Base-by-base conservation (phyloP, 305 asterid genomes). In the Caryopteris hybrid region DNA sequence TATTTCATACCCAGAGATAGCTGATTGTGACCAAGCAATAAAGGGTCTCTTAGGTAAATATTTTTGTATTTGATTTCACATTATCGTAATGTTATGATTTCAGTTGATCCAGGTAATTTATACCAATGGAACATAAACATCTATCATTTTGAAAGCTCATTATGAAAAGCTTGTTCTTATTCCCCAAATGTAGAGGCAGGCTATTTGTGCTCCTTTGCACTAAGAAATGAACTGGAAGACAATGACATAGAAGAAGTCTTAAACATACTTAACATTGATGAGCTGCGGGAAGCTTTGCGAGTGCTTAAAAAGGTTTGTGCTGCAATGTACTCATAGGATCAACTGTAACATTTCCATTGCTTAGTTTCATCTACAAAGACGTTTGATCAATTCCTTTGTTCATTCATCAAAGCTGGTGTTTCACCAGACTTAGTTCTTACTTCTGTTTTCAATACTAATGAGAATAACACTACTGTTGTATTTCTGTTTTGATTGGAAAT, bases 1-100 rank as follows among this genome's bases (percentile, higher is more conserved):
- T 52, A 78, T 89, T 53, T 84, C 92, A 68, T 94, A 94, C 73
- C 74, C 96, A 8, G 96, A 91, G 85, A 79, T 94, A 82, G 72
- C 70, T 70, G 91, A 94, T 81, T 79, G 80, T 68, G 48, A 82
- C 74, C 88, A 76, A 67, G 97, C 97, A 74, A 61, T 86, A 8
- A 76, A 74, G 66, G 89, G 77, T 51, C 96, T 94, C 47, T 64
- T 87, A 73, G 97, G 99, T 94, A 83, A 64, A 74, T 52, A 52
- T 36, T 41, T 13, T n/a, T 57, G 60, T 63, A 56, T 62, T 66
- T 67, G 52, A 46, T 64, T 51, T 50, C 14, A 47, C 31, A 48
- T 59, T 58, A 31, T 45, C 48, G 9, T 66, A 18, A 66, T 17
- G 52, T 50, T 31, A 29, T 61, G 51, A 70, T 43, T 51, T 66